phyloP scores from a whole-genome alignment of 2,329 filamentous ascomycete species.

The Neophaeococcomyces aloes region DNA sequence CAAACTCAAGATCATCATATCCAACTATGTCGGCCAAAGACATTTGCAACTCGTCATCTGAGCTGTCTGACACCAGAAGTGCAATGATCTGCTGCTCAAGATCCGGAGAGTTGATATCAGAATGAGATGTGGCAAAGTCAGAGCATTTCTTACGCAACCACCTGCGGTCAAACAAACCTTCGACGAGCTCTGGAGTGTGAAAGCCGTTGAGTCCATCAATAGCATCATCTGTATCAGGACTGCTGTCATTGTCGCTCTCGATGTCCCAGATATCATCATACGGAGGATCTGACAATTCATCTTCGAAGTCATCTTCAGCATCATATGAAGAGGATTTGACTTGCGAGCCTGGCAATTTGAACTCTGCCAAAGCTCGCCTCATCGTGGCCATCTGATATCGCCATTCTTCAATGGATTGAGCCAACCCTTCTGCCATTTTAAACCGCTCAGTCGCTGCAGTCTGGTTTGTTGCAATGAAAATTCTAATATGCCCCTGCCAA shows the following conservation, averaged over 20 bases:
- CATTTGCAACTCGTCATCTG: conserved; percentile 83
- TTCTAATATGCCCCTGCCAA: too few relatives aligned
- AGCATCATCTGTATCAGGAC: conserved; percentile 50
- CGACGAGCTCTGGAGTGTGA: conserved; percentile 24
- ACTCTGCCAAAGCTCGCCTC: conserved; percentile 68
- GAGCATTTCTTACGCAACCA: conserved; percentile 67
- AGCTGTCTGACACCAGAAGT: conserved; percentile 57
- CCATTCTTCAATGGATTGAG: conserved; percentile 55
- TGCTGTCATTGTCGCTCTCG: conserved; percentile 37
- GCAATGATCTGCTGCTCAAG: conserved; percentile 68
- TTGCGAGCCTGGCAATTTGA: conserved; percentile 46
- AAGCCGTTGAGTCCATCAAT: conserved; percentile 46
- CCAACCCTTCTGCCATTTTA: conserved; percentile 15
- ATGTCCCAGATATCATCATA: conserved; percentile 88
- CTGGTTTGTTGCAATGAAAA: background rate
- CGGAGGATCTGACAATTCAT: conserved; percentile 49
- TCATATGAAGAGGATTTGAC: conserved; percentile 42
- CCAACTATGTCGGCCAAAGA: conserved; percentile 81
- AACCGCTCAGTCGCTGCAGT: background rate
- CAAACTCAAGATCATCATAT: conserved; percentile 85
- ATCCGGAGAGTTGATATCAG: conserved; percentile 57
- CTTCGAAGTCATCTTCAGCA: conserved; percentile 47
- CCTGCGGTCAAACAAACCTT: conserved; percentile 42
- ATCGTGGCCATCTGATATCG: conserved; percentile 74
- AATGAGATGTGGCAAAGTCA: conserved; percentile 53